Evolutionary conservation across 2,329 filamentous ascomycete species (phyloP).

Genomic region (Scedosporium dehoogii): DNA sequence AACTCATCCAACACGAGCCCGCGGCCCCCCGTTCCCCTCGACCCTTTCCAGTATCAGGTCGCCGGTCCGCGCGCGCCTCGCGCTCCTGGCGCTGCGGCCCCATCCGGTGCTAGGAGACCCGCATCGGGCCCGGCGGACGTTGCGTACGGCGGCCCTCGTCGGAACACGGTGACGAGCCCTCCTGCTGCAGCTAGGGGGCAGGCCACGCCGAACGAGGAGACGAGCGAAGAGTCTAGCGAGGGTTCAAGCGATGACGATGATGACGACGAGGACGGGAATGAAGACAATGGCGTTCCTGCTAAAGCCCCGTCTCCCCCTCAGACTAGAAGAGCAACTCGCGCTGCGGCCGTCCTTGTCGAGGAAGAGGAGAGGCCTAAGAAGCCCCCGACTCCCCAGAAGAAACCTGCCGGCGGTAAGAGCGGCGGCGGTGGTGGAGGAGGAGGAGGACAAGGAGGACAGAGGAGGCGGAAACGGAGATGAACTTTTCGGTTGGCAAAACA

Average conservation of each 20-base stretch:
- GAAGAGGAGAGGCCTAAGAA: constrained; percentile 3
- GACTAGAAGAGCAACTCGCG: neutral
- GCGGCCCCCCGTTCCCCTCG: constrained; percentile 14
- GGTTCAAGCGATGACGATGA: constrained; percentile 20
- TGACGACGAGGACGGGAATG: constrained; percentile 13
- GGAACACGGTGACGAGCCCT: constrained; percentile 14
- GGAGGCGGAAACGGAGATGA: neutral
- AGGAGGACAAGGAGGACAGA: neutral
- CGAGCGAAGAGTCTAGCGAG: constrained; percentile 25
- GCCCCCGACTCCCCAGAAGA: neutral
- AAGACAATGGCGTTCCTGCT: constrained; percentile 10
- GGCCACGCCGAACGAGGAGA: constrained; percentile 21
- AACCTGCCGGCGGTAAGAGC: neutral
- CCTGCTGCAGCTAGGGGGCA: constrained; percentile 22
- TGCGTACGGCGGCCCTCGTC: constrained; percentile 15
- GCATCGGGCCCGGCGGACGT: constrained; percentile 23
- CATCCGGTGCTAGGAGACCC: constrained; percentile 25
- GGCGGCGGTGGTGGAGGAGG: neutral
- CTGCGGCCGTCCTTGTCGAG: neutral
- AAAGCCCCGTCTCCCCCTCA: neutral
- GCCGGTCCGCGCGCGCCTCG: constrained; percentile 27
- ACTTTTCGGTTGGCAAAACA: neutral
- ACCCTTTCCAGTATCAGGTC: constrained; percentile 46
- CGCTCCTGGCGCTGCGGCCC: constrained; percentile 13
- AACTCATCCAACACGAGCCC: constrained; percentile 17